Conservation (phyloP, 2,329 filamentous ascomycete species). For the Diaporthe sp. region DNA sequence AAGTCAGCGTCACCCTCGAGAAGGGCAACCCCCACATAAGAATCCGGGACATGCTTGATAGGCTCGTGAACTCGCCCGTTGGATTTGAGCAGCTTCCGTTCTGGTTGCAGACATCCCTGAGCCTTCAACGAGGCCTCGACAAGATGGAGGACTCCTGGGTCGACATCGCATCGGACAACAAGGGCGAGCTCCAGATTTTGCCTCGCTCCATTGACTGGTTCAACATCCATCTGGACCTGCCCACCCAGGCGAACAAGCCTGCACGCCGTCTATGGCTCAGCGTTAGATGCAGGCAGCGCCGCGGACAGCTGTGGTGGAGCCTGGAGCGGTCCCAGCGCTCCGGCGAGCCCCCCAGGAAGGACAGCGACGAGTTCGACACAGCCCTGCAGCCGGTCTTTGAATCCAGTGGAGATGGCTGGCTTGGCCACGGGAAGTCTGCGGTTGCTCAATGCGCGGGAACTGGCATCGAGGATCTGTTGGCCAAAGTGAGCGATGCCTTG, state of each 20-base stretch:
- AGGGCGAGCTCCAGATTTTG: slow-evolving; percentile 64
- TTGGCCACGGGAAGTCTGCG: slow-evolving; percentile 58
- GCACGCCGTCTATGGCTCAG: slow-evolving; percentile 62
- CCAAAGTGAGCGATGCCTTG: slow-evolving; percentile 61
- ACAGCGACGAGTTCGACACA: slow-evolving; percentile 51
- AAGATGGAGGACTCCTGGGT: slow-evolving; percentile 70
- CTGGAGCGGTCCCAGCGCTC: slow-evolving; percentile 53
- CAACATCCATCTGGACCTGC: slow-evolving; percentile 65
- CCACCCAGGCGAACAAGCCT: slow-evolving; percentile 41
- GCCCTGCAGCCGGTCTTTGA: slow-evolving; percentile 61
- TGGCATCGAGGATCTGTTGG: slow-evolving; percentile 60
- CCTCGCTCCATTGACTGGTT: slow-evolving; percentile 70
- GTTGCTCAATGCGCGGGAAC: slow-evolving; percentile 58
- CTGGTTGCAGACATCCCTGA: slow-evolving; percentile 72
- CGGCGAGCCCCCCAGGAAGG: slow-evolving; percentile 42
- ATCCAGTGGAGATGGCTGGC: slow-evolving; percentile 58
- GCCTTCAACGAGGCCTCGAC: slow-evolving; percentile 73
- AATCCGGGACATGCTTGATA: slow-evolving; percentile 69
- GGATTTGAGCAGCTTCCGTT: slow-evolving; percentile 66
- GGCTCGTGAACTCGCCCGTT: slow-evolving; percentile 66
- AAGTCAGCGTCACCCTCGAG: slow-evolving; percentile 71
- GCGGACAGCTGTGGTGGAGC: slow-evolving; percentile 65
- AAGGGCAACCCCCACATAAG: slow-evolving; percentile 76
- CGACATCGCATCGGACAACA: slow-evolving; percentile 53
- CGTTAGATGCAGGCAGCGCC: slow-evolving; percentile 62